Conservation (phyloP, 371 early-diverging fungal species). For the Circinella minor region DNA sequence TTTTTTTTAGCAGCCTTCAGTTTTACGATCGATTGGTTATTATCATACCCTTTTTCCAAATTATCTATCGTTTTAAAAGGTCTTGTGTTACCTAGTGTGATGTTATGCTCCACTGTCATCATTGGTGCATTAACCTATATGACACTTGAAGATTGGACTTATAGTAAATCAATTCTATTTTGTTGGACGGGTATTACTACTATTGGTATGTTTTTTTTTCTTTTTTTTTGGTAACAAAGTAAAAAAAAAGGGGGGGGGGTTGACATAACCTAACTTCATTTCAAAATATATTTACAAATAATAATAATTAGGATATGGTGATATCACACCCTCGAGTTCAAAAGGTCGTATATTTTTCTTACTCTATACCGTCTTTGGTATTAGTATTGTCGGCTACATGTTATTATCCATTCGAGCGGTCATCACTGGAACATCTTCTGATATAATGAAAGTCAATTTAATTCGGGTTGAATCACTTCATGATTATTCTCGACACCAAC, state of each 20-base stretch:
- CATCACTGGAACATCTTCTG: conserved; percentile 20
- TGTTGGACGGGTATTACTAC: conserved; percentile 28
- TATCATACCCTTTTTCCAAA: conserved; percentile 19
- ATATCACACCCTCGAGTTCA: conserved; percentile 19
- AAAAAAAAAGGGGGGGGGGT: too few species aligned
- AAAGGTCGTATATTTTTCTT: conserved; percentile 26
- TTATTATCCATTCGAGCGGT: conserved; percentile 29
- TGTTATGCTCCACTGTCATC: conserved; percentile 20
- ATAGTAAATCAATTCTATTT: conserved; percentile 25
- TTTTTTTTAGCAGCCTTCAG: conserved; percentile 13
- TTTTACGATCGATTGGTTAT: conserved; percentile 20
- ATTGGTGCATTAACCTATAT: conserved; percentile 19
- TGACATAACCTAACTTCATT: too few species aligned
- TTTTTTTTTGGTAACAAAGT: too few species aligned
- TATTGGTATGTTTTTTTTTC: conserved; percentile 11
- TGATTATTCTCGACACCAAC: conserved; percentile 22
- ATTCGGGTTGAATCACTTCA: conserved; percentile 27
- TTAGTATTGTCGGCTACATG: conserved; percentile 27
- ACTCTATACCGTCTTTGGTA: conserved; percentile 17
- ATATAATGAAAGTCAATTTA: conserved; percentile 28
- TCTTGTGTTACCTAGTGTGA: conserved; percentile 21
- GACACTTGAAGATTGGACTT: conserved; percentile 25
- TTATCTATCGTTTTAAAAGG: conserved; percentile 17
- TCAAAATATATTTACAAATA: background rate
- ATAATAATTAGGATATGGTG: conserved; percentile 23